These are phyloP conservation scores for Globisporangium paddicum DNA, from an alignment of 352 stramenopile genomes.

Conservation along the genomic window DNA sequence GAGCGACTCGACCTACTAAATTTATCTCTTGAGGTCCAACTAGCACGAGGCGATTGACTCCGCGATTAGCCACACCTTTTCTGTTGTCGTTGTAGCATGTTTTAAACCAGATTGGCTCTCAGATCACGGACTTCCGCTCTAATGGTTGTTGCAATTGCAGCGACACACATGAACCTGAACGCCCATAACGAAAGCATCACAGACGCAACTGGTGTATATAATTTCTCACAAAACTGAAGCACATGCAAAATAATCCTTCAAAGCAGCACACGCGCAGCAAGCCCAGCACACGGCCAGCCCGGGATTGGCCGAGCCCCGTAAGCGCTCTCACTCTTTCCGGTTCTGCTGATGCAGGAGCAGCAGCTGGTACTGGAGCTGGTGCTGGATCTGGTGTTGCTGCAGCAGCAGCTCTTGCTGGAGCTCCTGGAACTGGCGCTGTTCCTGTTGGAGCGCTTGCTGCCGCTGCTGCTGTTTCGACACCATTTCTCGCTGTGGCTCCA, in stretches of 20 bases:
- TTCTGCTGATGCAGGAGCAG: not conserved
- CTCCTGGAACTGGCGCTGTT: not conserved
- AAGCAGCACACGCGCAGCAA: too few species aligned
- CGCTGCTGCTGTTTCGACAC: not conserved
- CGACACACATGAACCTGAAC: too few species aligned
- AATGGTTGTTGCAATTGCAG: too few species aligned
- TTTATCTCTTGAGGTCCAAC: not conserved
- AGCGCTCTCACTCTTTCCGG: not conserved
- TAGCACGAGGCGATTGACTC: not conserved
- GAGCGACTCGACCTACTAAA: slow-evolving; percentile 22
- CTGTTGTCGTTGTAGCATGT: not conserved
- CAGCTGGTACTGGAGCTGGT: slow-evolving; percentile 1
- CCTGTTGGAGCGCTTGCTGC: not conserved
- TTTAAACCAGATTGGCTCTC: not conserved
- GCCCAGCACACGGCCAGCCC: not conserved
- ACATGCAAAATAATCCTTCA: too few species aligned
- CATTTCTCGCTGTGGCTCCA: not conserved
- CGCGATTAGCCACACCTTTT: not conserved
- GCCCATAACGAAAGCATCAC: too few species aligned
- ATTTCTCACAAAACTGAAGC: too few species aligned
- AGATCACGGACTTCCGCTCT: too few species aligned
- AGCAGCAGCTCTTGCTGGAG: not conserved
- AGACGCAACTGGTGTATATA: too few species aligned
- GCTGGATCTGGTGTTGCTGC: not conserved
- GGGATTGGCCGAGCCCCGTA: too few species aligned